A percentile compares a stretch with the other conserved stretches of the same genome.
These are phyloP conservation scores for Glonium stellatum DNA, from an alignment of 495 filamentous ascomycete species.

Conservation along the genomic window DNA sequence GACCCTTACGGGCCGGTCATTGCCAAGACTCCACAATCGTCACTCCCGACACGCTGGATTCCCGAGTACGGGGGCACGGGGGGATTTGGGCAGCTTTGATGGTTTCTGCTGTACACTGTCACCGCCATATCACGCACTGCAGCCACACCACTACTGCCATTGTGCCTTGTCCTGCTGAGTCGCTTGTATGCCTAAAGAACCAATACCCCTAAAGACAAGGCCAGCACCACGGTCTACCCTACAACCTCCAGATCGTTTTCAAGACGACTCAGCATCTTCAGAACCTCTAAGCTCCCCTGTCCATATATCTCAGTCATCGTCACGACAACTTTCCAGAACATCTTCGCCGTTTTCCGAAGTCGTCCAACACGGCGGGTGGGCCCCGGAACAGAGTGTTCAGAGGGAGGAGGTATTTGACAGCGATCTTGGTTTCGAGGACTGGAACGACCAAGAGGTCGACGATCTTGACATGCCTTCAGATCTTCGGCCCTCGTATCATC, in stretches of 20 bases:
- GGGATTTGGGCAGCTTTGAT: neutral
- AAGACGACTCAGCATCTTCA: conserved; percentile 7
- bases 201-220: conserved; percentile 16
- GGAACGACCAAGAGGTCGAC: conserved; percentile 28
- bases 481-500: conserved; percentile 13
- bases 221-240: conserved; percentile 1
- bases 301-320: conserved; percentile 12
- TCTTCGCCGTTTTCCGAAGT: conserved; percentile 20
- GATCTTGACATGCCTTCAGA: conserved; percentile 28
- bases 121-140: neutral
- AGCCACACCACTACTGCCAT: conserved; percentile 2
- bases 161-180: neutral
- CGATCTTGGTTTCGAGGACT: conserved; percentile 31
- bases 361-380: conserved; percentile 1
- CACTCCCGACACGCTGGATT: no score
- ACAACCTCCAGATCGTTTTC: conserved; percentile 5
- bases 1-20: no score
- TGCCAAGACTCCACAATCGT: no score
- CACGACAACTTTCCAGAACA: conserved; percentile 22
- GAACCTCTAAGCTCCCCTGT: conserved; percentile 15
- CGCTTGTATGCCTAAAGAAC: conserved; percentile 25
- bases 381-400: conserved; percentile 5
- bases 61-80: no score
- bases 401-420: conserved; percentile 15
- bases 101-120: neutral